A percentile compares a stretch with the other conserved stretches of the same genome.
Conservation (phyloP, 2,329 filamentous ascomycete species). For the Cercospora sp. region DNA sequence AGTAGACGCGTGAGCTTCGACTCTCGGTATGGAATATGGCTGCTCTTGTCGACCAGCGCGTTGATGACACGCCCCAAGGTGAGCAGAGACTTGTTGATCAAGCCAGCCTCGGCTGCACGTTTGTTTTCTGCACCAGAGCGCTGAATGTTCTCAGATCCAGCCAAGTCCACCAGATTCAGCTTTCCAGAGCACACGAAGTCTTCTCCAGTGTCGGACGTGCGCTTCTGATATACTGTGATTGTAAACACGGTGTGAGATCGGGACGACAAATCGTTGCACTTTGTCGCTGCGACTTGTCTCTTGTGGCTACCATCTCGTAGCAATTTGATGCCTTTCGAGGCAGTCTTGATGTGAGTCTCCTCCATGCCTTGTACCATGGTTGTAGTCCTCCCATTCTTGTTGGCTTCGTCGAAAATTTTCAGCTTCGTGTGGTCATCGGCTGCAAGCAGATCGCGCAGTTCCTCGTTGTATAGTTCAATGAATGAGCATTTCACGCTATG, state of each 20-base stretch:
- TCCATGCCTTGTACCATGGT: conserved; percentile 98
- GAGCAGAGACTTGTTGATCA: conserved; percentile 97
- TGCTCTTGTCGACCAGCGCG: conserved; percentile 83
- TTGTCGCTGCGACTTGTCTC: conserved; percentile 98
- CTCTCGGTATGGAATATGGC: conserved; percentile 90
- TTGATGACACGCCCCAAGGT: conserved; percentile 97
- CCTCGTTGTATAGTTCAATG: conserved; percentile 98
- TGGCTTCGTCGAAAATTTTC: conserved; percentile 92
- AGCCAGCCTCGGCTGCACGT: conserved; percentile 86
- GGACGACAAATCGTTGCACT: conserved; percentile 97
- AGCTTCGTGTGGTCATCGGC: conserved; percentile 79
- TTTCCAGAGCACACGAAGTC: conserved; percentile 90
- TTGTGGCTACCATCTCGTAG: conserved; percentile 87
- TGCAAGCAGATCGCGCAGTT: conserved; percentile 84
- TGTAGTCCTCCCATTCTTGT: conserved; percentile 76
- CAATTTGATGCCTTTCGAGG: conserved; percentile 81
- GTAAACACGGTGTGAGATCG: conserved; percentile 98
- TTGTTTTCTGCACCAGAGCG: conserved; percentile 98
- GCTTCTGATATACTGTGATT: conserved; percentile 87
- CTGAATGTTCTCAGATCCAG: conserved; percentile 96
- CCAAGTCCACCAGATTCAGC: conserved; percentile 92
- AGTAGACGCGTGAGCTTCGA: conserved; percentile 92
- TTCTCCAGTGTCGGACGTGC: conserved; percentile 76
- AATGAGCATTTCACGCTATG: conserved; percentile 96
- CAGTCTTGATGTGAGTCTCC: conserved; percentile 85